Evolutionary conservation across 441 rosid species (phyloP).

Genomic region (Rhodomyrtus psidioides): DNA sequence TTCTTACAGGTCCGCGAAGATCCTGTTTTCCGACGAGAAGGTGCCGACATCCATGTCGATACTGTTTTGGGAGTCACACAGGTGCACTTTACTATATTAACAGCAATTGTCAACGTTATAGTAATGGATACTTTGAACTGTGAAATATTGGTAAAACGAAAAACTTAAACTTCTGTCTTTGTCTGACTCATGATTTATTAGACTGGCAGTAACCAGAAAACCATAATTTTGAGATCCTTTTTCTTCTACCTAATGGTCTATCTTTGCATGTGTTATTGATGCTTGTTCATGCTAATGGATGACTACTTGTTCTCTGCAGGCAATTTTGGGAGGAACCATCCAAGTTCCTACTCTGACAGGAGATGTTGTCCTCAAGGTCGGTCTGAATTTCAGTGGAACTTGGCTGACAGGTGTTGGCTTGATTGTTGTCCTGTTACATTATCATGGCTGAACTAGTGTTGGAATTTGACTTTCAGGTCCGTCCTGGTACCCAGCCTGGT

Average conservation of each 20-base stretch:
- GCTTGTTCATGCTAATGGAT: background rate
- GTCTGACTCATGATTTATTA: background rate
- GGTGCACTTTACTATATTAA: slow-evolving; percentile 27
- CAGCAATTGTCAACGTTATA: background rate
- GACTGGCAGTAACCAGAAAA: background rate
- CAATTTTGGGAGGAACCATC: slow-evolving; percentile 94
- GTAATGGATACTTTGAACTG: background rate
- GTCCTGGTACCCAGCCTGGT: slow-evolving; percentile 96
- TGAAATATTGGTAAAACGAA: background rate
- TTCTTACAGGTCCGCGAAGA: slow-evolving; percentile 74
- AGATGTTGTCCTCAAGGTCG: slow-evolving; percentile 91
- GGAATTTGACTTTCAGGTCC: slow-evolving; percentile 47
- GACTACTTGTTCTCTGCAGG: slow-evolving; percentile 38
- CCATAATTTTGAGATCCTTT: background rate
- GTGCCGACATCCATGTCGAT: slow-evolving; percentile 87
- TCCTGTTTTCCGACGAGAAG: slow-evolving; percentile 96
- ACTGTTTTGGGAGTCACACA: slow-evolving; percentile 72
- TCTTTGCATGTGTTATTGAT: background rate
- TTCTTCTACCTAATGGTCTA: background rate
- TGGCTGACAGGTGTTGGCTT: background rate
- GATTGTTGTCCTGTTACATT: background rate
- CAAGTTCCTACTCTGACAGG: slow-evolving; percentile 98
- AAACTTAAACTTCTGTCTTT: background rate
- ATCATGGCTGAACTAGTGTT: background rate
- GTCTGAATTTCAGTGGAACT: slow-evolving; percentile 6